Conservation (phyloP, 495 filamentous ascomycete genomes). For the Xylaria curta region DNA sequence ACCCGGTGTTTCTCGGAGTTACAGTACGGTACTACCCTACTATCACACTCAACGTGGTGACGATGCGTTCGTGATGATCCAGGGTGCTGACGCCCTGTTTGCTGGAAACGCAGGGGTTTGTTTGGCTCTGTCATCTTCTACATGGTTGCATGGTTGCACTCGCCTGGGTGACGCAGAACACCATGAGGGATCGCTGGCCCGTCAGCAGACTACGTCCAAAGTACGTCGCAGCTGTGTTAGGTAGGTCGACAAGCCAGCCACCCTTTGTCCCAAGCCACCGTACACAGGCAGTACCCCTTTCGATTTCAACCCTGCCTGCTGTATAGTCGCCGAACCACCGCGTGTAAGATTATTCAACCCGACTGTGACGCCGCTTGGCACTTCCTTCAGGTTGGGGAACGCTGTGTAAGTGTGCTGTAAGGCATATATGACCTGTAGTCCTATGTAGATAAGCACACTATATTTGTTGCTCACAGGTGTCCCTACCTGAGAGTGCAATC, state of each 20-base stretch:
- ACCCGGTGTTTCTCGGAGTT: conserved; percentile 11
- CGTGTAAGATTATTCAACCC: conserved; percentile 1
- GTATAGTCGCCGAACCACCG: conserved; percentile 9
- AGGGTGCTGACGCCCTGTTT: conserved; percentile 12
- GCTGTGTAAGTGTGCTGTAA: not conserved
- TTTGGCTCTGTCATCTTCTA: not conserved
- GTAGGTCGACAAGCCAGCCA: conserved; percentile 21
- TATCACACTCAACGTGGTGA: conserved; percentile 1
- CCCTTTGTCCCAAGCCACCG: not conserved
- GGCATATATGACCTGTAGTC: conserved; percentile 5
- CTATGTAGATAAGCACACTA: conserved; percentile 5
- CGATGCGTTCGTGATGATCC: conserved; percentile 15
- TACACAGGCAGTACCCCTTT: not conserved
- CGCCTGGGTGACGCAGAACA: conserved; percentile 17
- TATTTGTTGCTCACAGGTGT: not conserved
- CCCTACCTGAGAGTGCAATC: not conserved
- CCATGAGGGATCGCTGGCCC: not conserved
- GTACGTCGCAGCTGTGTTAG: conserved; percentile 16
- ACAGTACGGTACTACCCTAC: conserved; percentile 1
- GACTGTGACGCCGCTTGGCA: conserved; percentile 13
- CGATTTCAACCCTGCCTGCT: not conserved
- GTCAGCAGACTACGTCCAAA: conserved; percentile 14
- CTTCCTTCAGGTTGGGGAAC: not conserved
- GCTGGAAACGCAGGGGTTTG: conserved; percentile 8
- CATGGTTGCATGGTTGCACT: conserved; percentile 20